A percentile compares a stretch with the other conserved stretches of the same genome.
Conservation (phyloP, 176 grass and related monocot genomes). For the Pontederia crassipes region DNA sequence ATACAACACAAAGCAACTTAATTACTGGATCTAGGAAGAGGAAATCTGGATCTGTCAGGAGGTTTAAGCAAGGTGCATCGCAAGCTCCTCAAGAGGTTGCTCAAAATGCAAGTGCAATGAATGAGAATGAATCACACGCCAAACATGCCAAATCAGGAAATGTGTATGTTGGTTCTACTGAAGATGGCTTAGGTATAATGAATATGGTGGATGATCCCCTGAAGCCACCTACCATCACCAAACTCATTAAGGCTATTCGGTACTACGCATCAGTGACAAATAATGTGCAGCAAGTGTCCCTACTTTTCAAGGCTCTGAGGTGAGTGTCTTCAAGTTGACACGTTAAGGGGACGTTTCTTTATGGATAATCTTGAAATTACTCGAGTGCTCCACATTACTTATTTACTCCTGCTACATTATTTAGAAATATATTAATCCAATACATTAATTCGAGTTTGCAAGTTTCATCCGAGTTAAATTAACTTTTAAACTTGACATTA, state of each 20-base stretch:
- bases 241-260: slow-evolving; percentile 68
- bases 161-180: slow-evolving; percentile 39
- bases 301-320: slow-evolving; percentile 80
- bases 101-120: slow-evolving; percentile 3
- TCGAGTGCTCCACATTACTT: too few species aligned
- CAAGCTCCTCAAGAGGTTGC: slow-evolving; percentile 21
- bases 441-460: too few species aligned
- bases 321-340: slow-evolving; percentile 19
- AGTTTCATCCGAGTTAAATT: too few species aligned
- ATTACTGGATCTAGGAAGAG: slow-evolving; percentile 94
- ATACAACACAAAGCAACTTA: slow-evolving; percentile 38
- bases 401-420: too few species aligned
- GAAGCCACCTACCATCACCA: slow-evolving; percentile 38
- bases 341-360: background rate
- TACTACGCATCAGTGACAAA: slow-evolving; percentile 45
- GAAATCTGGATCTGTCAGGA: slow-evolving; percentile 79
- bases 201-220: slow-evolving; percentile 31
- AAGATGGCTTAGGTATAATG: slow-evolving; percentile 48
- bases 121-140: slow-evolving; percentile 1
- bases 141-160: slow-evolving; percentile 30
- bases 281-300: slow-evolving; percentile 70
- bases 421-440: too few species aligned
- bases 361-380: slow-evolving; percentile 4
- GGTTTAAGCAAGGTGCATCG: slow-evolving; percentile 46
- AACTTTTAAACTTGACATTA: too few species aligned